Conservation (phyloP, 345 rosid species). For the Euclidium syriacum region DNA sequence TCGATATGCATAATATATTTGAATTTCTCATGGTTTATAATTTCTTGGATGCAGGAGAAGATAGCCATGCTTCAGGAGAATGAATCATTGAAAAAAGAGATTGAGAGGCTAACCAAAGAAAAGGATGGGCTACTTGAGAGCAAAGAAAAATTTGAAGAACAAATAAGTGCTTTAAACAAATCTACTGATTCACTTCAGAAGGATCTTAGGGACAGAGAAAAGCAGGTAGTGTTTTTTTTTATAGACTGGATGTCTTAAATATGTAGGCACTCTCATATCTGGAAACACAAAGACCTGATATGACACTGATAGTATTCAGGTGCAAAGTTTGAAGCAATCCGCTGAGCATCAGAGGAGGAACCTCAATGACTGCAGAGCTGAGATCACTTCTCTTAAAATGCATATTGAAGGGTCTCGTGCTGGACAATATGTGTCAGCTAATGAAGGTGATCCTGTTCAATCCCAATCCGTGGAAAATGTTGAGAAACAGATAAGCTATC, state of each 20-base stretch:
- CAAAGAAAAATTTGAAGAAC: constrained; percentile 61
- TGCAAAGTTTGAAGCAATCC: constrained; percentile 66
- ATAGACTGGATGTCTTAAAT: constrained; percentile 17
- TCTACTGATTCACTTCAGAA: constrained; percentile 68
- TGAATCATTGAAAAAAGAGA: constrained; percentile 48
- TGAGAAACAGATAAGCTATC: constrained; percentile 50
- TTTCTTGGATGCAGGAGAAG: constrained; percentile 64
- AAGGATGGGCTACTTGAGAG: constrained; percentile 51
- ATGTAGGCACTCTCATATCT: constrained; percentile 8
- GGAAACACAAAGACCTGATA: constrained; percentile 18
- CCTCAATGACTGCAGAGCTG: constrained; percentile 86
- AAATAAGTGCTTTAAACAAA: constrained; percentile 63
- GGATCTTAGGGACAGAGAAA: constrained; percentile 82
- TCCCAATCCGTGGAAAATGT: constrained; percentile 49
- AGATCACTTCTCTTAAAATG: constrained; percentile 89
- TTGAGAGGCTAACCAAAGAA: constrained; percentile 53
- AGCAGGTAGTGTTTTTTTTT: constrained; percentile 49
- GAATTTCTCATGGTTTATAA: constrained; percentile 15
- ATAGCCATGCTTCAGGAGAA: constrained; percentile 82
- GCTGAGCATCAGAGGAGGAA: constrained; percentile 69
- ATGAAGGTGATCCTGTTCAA: constrained; percentile 46
- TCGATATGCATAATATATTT: neutral
- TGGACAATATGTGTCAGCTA: constrained; percentile 37
- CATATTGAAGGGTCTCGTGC: constrained; percentile 76
- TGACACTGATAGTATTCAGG: constrained; percentile 41